Evolutionary conservation across 1,139 yeast genomes (phyloP), one percentile per base, ranked within the genome.

Genomic region (Diutina sp.): DNA sequence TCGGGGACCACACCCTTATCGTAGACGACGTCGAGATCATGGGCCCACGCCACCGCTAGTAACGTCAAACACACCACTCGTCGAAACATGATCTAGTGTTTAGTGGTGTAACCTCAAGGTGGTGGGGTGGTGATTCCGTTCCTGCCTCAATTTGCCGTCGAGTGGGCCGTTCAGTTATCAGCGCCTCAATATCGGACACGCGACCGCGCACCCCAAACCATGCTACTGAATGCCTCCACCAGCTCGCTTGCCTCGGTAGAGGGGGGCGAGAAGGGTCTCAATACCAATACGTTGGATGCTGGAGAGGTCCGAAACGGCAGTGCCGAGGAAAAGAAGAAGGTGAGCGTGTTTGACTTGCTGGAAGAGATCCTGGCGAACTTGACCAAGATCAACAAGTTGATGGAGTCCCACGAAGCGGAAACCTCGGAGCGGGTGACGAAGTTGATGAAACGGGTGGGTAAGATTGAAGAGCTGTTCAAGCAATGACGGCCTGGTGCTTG

Each of bases 241-340:
- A 50, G 44, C 25, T 50, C 53, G 53, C 53, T 50, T 18, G 16
- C 53, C 25, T 32, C 44, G n/a, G 12, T 50, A 8, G 53, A 50
- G 32, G 53, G 53, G 6, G 21, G 53, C 21, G 53, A 50, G 16
- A 50, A 50, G 44, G 53, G 53, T n/a, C 32, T 50, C 7, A 50
- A 6, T 11, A 50, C 53, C 12, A 29, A 25, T n/a, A 50, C 21
- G 7, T 32, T 50, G 25, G 53, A 50, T 18, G 53, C 18, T 16
- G 53, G 53, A 8, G 18, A 50, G 44, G 44, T 30, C 29, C 11
- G 14, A 14, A 50, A 50, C 44, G 53, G 53, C 9, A 29, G 12
- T 16, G 18, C 21, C 18, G 51, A 48, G 11, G 53, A 50, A 6
- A n/a, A 30, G 41, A 50, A 32, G 45, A 50, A 50, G 18, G 41